Conservation (phyloP, 768 basidiomycete genomes). For the Macrolepiota albuminosa region DNA sequence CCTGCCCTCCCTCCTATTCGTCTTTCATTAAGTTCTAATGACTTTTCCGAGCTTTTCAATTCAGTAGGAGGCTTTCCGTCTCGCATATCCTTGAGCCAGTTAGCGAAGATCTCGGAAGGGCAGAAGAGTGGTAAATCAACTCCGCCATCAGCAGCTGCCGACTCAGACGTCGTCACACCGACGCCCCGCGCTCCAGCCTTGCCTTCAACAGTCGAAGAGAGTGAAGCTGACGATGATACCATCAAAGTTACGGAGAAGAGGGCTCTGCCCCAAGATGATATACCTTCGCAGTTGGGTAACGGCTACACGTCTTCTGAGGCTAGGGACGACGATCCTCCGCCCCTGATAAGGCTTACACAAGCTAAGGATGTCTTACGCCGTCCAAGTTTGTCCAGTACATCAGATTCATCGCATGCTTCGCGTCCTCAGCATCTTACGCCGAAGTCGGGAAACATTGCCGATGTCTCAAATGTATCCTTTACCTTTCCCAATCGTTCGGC, state of each 20-base stretch:
- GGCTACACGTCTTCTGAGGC: not conserved
- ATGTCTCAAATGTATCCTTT: not conserved
- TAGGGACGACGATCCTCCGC: not conserved
- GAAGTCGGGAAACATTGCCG: not conserved
- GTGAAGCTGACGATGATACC: constrained; percentile 14
- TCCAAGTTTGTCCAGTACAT: constrained; percentile 6
- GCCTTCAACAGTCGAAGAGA: constrained; percentile 9
- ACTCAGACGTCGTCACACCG: constrained; percentile 23
- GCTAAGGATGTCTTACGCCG: constrained; percentile 8
- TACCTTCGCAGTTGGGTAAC: not conserved
- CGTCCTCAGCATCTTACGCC: not conserved
- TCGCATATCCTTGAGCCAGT: constrained; percentile 40
- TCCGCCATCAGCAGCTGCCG: constrained; percentile 28
- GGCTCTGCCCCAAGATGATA: not conserved
- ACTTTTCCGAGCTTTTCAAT: constrained; percentile 73
- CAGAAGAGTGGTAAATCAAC: constrained; percentile 22
- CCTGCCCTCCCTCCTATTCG: constrained; percentile 87
- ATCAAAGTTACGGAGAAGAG: constrained; percentile 3
- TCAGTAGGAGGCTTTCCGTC: constrained; percentile 50
- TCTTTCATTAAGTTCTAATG: constrained; percentile 80
- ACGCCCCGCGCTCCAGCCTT: constrained; percentile 21
- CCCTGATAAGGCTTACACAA: constrained; percentile 4
- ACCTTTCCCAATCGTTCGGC: not conserved
- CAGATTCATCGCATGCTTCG: constrained; percentile 7
- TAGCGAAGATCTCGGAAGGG: constrained; percentile 39